Percentiles rank a stretch among this genome's conserved stretches.
Evolutionary conservation across 148 eudicot species (phyloP).

Genomic region (Bassia scoparia): DNA sequence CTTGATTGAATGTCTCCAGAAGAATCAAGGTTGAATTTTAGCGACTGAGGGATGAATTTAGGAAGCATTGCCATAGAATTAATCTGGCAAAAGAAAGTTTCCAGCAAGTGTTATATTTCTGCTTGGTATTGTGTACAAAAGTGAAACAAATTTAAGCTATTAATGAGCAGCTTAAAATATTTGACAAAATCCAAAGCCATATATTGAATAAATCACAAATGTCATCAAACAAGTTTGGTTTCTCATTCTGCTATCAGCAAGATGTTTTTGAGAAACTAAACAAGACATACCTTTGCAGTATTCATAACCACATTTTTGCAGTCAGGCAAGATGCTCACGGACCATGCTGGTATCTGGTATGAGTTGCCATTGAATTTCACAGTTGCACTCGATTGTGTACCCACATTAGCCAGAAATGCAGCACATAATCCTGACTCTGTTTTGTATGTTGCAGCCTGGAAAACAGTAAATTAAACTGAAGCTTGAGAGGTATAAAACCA

Average conservation of each 20-base stretch:
- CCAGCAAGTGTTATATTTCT: not conserved
- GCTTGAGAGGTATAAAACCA: too few species aligned
- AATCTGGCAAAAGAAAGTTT: constrained; percentile 44
- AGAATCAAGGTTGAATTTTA: constrained; percentile 37
- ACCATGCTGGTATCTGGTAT: constrained; percentile 87
- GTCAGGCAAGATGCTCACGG: constrained; percentile 98
- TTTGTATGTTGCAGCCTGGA: constrained; percentile 75
- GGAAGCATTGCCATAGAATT: constrained; percentile 59
- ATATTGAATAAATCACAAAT: not conserved
- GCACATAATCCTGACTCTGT: constrained; percentile 69
- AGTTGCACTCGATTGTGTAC: constrained; percentile 58
- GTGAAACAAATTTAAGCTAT: not conserved
- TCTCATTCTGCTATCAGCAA: not conserved
- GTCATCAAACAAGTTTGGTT: constrained; percentile 1
- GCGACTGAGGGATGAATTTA: constrained; percentile 40
- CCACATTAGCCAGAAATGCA: constrained; percentile 82
- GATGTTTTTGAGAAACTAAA: not conserved
- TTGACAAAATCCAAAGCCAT: not conserved
- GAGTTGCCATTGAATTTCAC: constrained; percentile 74
- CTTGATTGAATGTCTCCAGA: constrained; percentile 41
- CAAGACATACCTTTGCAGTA: constrained; percentile 74
- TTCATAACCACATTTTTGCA: constrained; percentile 88
- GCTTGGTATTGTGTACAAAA: not conserved
- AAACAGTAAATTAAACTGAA: not conserved
- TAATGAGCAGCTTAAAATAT: not conserved